Evolutionary conservation across 495 filamentous ascomycete species (phyloP), one percentile per base, ranked within the genome.

Genomic region (Hamigera avellanea): DNA sequence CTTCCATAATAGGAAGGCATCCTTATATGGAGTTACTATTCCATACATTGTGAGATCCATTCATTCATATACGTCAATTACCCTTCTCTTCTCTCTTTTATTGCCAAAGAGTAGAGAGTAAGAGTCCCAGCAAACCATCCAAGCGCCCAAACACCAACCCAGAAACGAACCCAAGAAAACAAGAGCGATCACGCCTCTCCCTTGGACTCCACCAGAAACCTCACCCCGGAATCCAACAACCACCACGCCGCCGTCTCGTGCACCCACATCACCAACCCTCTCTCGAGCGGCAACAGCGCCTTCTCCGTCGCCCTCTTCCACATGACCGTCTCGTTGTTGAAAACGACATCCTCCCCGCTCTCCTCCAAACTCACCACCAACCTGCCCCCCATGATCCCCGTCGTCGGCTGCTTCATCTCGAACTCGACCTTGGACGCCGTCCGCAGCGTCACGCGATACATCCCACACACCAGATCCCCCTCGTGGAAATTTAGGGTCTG

Each of bases 171-270:
- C n/a, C n/a, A 14, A 33, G 35, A 33, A 8, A 38, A 34, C 2
- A 32, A 36, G 27, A 17, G 32, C n/a, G 19, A 36, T 25, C 14
- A 40, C 4, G 16, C 21, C 15, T 28, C 19, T 17, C 40, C 30
- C 28, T 52, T 44, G 36, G 58, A 16, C 15, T 48, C 50, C 33
- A 35, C 43, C 47, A 65, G 27, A 50, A 59, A 62, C n/a, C 26
- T 32, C 13, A 56, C 46, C 6, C 59, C 61, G 8, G 59, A 59
- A 28, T 60, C 61, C 42, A 62, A 32, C 36, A 65, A 44, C 57
- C 57, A 62, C 61, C 59, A 62, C 26, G 55, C 35, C 10, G 57
- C 53, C 30, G 52, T 44, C 35, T 65, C 59, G 41, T 62, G 57
- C 45, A 62, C 43, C 40, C 51, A 59, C 7, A 43, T 36, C 15